phyloP scores from a whole-genome alignment of 768 basidiomycete species.

The Neoboletus subvelutipes region DNA sequence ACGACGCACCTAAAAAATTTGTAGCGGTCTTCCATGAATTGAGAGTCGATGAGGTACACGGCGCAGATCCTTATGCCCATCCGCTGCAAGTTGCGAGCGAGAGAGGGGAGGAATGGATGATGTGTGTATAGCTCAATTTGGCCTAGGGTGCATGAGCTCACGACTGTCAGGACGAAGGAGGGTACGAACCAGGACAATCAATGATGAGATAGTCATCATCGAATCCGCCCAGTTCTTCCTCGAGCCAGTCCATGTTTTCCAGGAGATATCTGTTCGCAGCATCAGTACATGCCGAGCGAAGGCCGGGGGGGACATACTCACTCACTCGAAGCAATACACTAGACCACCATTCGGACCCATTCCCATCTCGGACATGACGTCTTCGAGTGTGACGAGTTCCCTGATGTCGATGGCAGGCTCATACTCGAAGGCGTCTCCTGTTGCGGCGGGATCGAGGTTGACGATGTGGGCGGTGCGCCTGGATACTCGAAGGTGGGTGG shows the following conservation, averaged over 20 bases:
- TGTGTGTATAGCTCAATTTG: constrained; percentile 99
- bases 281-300: not conserved
- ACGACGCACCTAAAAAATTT: constrained; percentile 85
- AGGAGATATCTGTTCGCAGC: constrained; percentile 74
- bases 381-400: constrained; percentile 87
- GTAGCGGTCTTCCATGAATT: constrained; percentile 99
- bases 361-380: constrained; percentile 93
- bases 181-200: constrained; percentile 77
- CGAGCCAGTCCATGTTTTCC: constrained; percentile 98
- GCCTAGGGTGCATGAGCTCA: constrained; percentile 44
- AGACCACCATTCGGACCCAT: constrained; percentile 98
- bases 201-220: constrained; percentile 95
- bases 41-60: constrained; percentile 92
- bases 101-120: constrained; percentile 91
- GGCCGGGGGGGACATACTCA: constrained; percentile 40
- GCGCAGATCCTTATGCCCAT: constrained; percentile 87
- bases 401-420: constrained; percentile 92
- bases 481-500: constrained; percentile 84
- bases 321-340: constrained; percentile 99
- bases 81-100: constrained; percentile 71
- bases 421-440: constrained; percentile 83
- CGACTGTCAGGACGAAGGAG: not conserved
- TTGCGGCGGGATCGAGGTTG: constrained; percentile 96
- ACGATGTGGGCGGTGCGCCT: constrained; percentile 88
- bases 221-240: constrained; percentile 91